phyloP scores from a whole-genome alignment of 495 filamentous ascomycete species.

The Sporormia fimetaria region DNA sequence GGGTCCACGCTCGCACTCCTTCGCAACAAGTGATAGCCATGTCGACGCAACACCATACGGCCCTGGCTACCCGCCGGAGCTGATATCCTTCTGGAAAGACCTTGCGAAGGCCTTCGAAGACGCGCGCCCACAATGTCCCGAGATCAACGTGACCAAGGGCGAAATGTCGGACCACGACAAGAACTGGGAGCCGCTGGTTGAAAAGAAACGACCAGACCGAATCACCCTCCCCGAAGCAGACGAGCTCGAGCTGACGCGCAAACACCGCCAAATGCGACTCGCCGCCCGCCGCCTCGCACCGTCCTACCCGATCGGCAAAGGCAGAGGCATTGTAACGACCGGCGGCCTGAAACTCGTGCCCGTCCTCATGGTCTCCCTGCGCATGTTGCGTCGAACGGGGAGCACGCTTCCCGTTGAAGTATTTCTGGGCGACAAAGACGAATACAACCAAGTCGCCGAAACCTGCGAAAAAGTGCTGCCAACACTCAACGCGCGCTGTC shows the following conservation, averaged over 20 bases:
- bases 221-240: slow-evolving; percentile 1
- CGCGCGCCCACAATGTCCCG: not conserved
- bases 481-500: slow-evolving; percentile 41
- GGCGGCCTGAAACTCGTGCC: not conserved
- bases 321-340: slow-evolving; percentile 9
- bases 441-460: slow-evolving; percentile 40
- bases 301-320: not conserved
- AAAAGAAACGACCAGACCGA: not conserved
- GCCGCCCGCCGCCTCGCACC: not conserved
- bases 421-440: slow-evolving; percentile 40
- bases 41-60: too few species aligned
- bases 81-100: not conserved
- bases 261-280: not conserved
- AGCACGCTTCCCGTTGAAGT: slow-evolving; percentile 48
- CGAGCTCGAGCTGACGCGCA: not conserved
- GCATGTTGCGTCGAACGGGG: slow-evolving; percentile 47
- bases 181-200: not conserved
- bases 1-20: too few species aligned
- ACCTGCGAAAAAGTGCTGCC: slow-evolving; percentile 46
- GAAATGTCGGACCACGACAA: slow-evolving; percentile 1
- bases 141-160: slow-evolving; percentile 1
- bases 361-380: slow-evolving; percentile 34
- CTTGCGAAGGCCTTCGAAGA: not conserved
- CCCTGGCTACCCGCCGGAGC: not conserved
- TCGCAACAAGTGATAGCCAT: too few species aligned